phyloP scores from a whole-genome alignment of 169 alveolate genomes.

The Eimeria necatrix region DNA sequence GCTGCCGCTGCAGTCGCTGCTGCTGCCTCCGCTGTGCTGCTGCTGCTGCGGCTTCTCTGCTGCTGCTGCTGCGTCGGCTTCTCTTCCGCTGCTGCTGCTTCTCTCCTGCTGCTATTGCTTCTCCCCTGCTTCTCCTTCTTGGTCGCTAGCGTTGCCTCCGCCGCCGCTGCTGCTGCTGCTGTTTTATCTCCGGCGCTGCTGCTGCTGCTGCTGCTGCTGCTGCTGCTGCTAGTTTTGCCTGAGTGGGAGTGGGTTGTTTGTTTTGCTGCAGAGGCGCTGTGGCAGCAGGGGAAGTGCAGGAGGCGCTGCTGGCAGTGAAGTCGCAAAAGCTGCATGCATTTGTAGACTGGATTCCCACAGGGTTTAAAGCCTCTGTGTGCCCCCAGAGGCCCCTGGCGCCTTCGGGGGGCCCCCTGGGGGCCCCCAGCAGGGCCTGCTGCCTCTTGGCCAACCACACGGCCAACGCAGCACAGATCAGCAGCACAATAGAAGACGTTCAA shows the following conservation, averaged over 20 bases:
- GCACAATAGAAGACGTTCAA: constrained; percentile 14
- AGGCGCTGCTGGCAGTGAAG: constrained; percentile 27
- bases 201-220: background rate
- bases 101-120: too few relatives aligned
- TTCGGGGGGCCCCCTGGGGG: constrained; percentile 49
- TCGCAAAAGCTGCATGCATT: background rate
- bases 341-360: constrained; percentile 76
- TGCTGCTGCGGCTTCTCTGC: too few relatives aligned
- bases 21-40: too few relatives aligned
- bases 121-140: too few relatives aligned
- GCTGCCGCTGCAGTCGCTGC: too few relatives aligned
- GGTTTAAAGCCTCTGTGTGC: constrained; percentile 58
- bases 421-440: constrained; percentile 62
- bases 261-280: constrained; percentile 55
- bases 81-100: too few relatives aligned
- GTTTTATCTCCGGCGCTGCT: background rate
- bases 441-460: constrained; percentile 71
- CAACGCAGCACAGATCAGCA: background rate
- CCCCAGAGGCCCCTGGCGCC: constrained; percentile 3
- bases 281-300: constrained; percentile 69
- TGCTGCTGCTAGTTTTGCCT: background rate
- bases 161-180: background rate
- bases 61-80: too few relatives aligned
- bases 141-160: too few relatives aligned
- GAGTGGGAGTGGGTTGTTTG: background rate